These are phyloP conservation scores for Remersonia thermophila DNA, from an alignment of 2,329 filamentous ascomycete species.

Conservation along the genomic window DNA sequence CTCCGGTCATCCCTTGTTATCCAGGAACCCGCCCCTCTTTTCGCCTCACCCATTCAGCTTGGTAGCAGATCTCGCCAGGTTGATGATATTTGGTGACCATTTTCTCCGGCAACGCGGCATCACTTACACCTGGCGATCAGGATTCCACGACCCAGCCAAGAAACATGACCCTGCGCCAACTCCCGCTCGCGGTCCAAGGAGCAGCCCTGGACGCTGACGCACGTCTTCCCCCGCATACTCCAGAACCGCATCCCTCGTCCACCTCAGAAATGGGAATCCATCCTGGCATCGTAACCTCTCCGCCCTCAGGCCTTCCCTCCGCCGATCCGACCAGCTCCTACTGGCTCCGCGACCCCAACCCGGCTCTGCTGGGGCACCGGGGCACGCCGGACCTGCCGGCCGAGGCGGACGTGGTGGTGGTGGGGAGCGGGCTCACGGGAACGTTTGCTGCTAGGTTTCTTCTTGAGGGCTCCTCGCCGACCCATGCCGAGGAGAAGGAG, in stretches of 20 bases:
- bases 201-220: too few species aligned
- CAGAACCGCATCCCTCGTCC: too few species aligned
- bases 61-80: too few species aligned
- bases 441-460: constrained; percentile 54
- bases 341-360: constrained; percentile 60
- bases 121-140: too few species aligned
- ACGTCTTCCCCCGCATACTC: too few species aligned
- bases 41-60: too few species aligned
- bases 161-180: constrained; percentile 9
- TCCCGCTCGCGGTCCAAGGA: background rate
- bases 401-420: constrained; percentile 54
- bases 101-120: too few species aligned
- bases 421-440: constrained; percentile 70
- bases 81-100: too few species aligned
- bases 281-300: constrained; percentile 17
- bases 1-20: too few species aligned
- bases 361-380: constrained; percentile 51
- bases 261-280: background rate
- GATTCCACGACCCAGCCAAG: background rate
- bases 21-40: too few species aligned
- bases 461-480: constrained; percentile 21
- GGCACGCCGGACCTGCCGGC: constrained; percentile 52
- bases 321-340: constrained; percentile 49
- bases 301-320: constrained; percentile 43
- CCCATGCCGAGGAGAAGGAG: constrained; percentile 12